Evolutionary conservation across 768 basidiomycete species (phyloP).

Genomic region (Leccinum subgranulosum): DNA sequence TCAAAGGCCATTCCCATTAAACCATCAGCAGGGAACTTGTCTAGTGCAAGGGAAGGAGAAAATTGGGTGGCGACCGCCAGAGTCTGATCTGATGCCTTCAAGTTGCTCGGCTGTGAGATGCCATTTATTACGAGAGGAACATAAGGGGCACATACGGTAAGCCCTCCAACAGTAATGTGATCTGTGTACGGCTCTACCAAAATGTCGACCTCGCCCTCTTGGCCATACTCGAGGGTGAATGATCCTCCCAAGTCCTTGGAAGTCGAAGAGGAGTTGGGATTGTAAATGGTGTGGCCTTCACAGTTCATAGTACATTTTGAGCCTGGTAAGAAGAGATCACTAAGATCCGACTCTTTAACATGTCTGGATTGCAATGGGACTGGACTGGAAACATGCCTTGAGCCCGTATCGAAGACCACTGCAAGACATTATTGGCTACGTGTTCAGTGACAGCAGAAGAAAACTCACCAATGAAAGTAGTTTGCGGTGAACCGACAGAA

Average conservation of each 20-base stretch:
- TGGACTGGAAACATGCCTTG: constrained; percentile 3
- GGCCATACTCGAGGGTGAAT: not conserved
- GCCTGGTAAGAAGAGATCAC: constrained; percentile 30
- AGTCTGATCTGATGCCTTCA: constrained; percentile 9
- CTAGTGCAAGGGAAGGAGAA: not conserved
- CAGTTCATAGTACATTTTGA: constrained; percentile 25
- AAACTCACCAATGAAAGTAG: not conserved
- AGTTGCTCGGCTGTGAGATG: not conserved
- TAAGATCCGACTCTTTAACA: not conserved
- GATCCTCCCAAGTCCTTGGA: not conserved
- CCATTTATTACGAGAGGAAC: not conserved
- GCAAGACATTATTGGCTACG: not conserved
- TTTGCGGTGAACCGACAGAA: not conserved
- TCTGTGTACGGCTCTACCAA: constrained; percentile 10
- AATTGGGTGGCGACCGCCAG: constrained; percentile 12
- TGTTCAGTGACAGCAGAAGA: not conserved
- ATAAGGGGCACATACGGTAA: constrained; percentile 1
- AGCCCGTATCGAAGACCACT: not conserved
- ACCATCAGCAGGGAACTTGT: constrained; percentile 19
- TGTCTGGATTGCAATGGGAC: no score
- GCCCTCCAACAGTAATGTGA: constrained; percentile 7
- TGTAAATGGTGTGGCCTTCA: constrained; percentile 30
- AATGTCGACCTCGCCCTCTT: not conserved
- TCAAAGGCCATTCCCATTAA: constrained; percentile 42
- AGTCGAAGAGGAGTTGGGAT: constrained; percentile 19